These are phyloP conservation scores for Claviceps monticola DNA, from an alignment of 2,329 filamentous ascomycete species.

Conservation along the genomic window DNA sequence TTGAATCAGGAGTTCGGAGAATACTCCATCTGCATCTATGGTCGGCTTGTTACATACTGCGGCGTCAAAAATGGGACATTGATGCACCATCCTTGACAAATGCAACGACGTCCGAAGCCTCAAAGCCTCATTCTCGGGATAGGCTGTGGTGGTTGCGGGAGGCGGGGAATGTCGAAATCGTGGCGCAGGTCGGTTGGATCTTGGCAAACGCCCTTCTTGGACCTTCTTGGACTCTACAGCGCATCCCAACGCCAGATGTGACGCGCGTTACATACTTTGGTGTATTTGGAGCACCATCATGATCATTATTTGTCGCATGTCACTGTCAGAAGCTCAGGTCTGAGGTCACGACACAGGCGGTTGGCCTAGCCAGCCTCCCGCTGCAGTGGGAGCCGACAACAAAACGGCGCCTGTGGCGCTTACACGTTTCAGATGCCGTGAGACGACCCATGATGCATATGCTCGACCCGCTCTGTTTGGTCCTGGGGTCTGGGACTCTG, in stretches of 20 bases:
- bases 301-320: not conserved
- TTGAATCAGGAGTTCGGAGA: no score
- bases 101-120: not conserved
- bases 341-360: not conserved
- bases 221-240: not conserved
- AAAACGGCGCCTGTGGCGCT: not conserved
- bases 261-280: not conserved
- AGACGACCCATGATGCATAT: not conserved
- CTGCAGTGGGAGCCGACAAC: not conserved
- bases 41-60: no score
- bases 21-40: no score
- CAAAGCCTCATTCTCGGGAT: no score
- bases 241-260: not conserved
- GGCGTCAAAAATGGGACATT: no score
- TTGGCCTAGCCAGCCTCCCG: no score
- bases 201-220: slow-evolving; percentile 1
- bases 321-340: not conserved
- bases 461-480: no score
- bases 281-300: not conserved
- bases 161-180: not conserved
- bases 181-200: slow-evolving; percentile 2
- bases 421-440: not conserved
- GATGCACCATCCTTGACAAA: not conserved
- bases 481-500: no score
- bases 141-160: not conserved